These are phyloP conservation scores for Volvox africanus DNA, from an alignment of 139 green algal species.

Conservation along the genomic window DNA sequence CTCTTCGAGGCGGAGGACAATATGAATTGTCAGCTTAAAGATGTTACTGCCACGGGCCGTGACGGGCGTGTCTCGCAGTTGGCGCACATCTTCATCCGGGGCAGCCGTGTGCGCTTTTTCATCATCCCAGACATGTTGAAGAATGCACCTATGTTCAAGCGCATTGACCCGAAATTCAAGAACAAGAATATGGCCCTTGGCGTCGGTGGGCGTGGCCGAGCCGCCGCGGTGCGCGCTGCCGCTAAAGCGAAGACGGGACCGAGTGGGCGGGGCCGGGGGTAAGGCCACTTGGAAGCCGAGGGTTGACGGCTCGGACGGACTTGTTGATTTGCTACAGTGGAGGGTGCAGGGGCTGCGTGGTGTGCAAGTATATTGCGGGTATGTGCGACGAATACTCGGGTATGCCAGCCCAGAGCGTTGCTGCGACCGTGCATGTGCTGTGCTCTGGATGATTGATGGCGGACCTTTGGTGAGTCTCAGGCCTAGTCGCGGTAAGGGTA, in stretches of 20 bases:
- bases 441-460: no score
- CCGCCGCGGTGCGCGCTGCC: slow-evolving; percentile 77
- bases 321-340: background rate
- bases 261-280: slow-evolving; percentile 23
- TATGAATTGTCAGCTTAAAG: slow-evolving; percentile 98
- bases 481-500: no score
- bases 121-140: slow-evolving; percentile 99
- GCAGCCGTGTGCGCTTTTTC: slow-evolving; percentile 89
- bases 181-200: slow-evolving; percentile 77
- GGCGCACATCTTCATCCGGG: slow-evolving; percentile 93
- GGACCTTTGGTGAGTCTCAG: no score
- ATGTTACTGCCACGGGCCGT: slow-evolving; percentile 90
- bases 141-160: slow-evolving; percentile 99
- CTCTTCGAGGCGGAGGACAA: slow-evolving; percentile 97
- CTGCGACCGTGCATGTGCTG: no score
- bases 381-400: background rate
- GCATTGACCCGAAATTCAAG: slow-evolving; percentile 96
- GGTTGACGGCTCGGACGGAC: background rate
- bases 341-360: background rate
- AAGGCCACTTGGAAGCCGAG: background rate
- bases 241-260: slow-evolving; percentile 72
- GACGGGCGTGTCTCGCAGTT: slow-evolving; percentile 85
- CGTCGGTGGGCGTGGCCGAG: slow-evolving; percentile 79
- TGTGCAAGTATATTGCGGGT: background rate
- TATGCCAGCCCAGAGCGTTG: no score